These are phyloP conservation scores for Apiospora koreana DNA, from an alignment of 2,329 filamentous ascomycete genomes.

Conservation along the genomic window DNA sequence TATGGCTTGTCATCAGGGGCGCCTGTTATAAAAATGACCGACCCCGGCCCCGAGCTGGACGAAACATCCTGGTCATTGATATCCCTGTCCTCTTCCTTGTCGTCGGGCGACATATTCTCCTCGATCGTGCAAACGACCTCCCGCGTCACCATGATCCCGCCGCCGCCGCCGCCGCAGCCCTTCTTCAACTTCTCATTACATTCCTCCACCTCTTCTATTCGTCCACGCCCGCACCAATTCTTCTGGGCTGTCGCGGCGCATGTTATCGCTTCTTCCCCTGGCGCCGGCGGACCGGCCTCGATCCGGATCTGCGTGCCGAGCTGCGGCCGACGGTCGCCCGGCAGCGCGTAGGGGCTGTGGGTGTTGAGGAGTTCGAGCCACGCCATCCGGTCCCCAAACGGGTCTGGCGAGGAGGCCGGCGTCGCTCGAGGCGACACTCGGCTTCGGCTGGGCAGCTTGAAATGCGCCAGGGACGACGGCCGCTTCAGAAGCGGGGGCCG, in stretches of 20 bases:
- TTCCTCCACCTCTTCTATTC: neutral
- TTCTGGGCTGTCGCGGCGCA: neutral
- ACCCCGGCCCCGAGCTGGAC: neutral
- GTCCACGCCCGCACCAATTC: neutral
- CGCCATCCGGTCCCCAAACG: neutral
- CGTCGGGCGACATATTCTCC: neutral
- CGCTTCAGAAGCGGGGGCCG: neutral
- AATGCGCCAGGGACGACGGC: neutral
- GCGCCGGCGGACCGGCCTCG: neutral
- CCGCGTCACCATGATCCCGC: neutral
- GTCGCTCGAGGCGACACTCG: too few relatives aligned
- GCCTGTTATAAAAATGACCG: neutral
- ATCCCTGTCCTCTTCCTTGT: neutral
- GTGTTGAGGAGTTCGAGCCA: neutral
- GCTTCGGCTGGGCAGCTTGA: neutral
- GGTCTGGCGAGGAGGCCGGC: neutral
- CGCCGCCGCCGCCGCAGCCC: neutral
- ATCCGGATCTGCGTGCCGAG: neutral
- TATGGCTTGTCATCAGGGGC: neutral
- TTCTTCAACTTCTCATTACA: neutral
- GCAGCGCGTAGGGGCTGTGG: neutral
- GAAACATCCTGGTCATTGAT: neutral
- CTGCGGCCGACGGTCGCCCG: neutral
- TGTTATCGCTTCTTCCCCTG: neutral
- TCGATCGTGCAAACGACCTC: neutral